A percentile compares a stretch with the other conserved stretches of the same genome.
Evolutionary conservation across 1,284 basidiomycete genomes (phyloP).

Genomic region (Abortiporus biennis): DNA sequence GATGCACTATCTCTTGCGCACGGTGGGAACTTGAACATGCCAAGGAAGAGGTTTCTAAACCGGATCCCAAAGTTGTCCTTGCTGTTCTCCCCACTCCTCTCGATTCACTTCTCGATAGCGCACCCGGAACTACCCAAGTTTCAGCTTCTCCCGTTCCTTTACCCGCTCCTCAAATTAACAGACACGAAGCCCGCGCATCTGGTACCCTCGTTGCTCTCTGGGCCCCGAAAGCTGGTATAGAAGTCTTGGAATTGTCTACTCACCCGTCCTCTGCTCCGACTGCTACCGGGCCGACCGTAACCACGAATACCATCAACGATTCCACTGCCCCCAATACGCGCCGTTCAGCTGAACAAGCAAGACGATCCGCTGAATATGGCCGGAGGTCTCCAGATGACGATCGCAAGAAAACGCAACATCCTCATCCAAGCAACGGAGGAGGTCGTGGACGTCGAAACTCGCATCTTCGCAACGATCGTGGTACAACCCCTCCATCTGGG

Average conservation of each 20-base stretch:
- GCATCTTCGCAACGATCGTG: slow-evolving; percentile 11
- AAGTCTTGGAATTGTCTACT: slow-evolving; percentile 48
- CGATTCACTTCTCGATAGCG: slow-evolving; percentile 27
- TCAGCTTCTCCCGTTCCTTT: slow-evolving; percentile 59
- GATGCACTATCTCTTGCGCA: slow-evolving; percentile 74
- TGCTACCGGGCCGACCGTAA: not conserved
- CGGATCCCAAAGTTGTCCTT: slow-evolving; percentile 39
- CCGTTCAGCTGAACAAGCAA: slow-evolving; percentile 15
- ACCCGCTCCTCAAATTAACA: slow-evolving; percentile 53
- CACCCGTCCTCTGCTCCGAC: slow-evolving; percentile 9
- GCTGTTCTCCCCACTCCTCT: slow-evolving; percentile 40
- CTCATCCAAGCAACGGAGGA: slow-evolving; percentile 2
- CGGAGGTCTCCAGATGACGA: slow-evolving; percentile 29
- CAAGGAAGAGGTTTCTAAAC: slow-evolving; percentile 14
- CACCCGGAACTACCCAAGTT: slow-evolving; percentile 25
- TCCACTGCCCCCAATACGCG: slow-evolving; percentile 12
- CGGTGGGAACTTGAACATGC: slow-evolving; percentile 57
- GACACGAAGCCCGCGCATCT: slow-evolving; percentile 57
- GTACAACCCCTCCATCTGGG: slow-evolving; percentile 13
- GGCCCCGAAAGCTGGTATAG: slow-evolving; percentile 57
- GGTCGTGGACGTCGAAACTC: slow-evolving; percentile 23
- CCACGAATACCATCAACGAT: slow-evolving; percentile 1
- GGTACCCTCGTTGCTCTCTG: slow-evolving; percentile 59
- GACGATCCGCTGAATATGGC: slow-evolving; percentile 18
- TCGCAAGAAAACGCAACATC: slow-evolving; percentile 17